phyloP scores from a whole-genome alignment of 148 eudicot species.

The Rhododendron ovatum region DNA sequence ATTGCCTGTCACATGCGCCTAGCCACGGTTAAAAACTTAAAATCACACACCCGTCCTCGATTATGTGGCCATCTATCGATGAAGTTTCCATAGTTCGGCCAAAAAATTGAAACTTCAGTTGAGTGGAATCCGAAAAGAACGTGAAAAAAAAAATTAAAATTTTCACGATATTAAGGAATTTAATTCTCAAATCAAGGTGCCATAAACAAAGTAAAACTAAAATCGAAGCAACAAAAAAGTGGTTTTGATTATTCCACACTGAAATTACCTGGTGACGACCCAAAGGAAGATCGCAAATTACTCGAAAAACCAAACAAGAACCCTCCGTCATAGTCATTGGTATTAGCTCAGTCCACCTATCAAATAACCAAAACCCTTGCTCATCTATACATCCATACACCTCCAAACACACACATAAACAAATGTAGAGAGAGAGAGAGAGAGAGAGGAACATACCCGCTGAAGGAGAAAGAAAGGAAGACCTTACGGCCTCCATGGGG shows the following conservation, averaged over 20 bases:
- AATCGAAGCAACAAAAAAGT: no score
- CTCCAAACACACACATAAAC: neutral
- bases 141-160: neutral
- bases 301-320: slow-evolving; percentile 21
- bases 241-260: neutral
- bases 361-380: neutral
- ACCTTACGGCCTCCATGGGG: slow-evolving; percentile 31
- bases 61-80: neutral
- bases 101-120: neutral
- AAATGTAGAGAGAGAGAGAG: neutral
- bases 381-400: neutral
- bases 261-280: slow-evolving; percentile 28
- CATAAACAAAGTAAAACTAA: neutral
- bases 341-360: slow-evolving; percentile 28
- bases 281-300: slow-evolving; percentile 29
- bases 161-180: neutral
- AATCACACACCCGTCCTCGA: neutral
- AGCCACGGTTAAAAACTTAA: neutral
- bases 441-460: slow-evolving; percentile 22
- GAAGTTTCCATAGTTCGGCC: neutral
- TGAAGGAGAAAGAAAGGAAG: slow-evolving; percentile 20
- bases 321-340: slow-evolving; percentile 28
- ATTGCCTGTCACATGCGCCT: neutral
- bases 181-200: neutral
- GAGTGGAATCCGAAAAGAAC: neutral